phyloP scores from a whole-genome alignment of 345 rosid species.

The Aquilaria sinensis region DNA sequence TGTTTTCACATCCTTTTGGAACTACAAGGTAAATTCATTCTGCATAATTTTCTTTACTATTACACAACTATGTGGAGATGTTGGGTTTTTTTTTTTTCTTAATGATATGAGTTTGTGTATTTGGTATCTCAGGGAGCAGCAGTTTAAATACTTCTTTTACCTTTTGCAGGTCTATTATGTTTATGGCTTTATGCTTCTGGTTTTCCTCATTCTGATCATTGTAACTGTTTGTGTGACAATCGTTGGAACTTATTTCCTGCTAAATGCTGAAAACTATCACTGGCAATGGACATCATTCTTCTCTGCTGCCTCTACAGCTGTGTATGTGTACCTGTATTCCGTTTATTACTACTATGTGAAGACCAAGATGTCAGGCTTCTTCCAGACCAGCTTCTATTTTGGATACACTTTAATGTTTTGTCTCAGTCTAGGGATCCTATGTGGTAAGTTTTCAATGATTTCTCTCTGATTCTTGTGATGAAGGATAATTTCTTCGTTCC shows the following conservation, averaged over 20 bases:
- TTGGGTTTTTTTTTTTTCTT: background rate
- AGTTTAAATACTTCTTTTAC: background rate
- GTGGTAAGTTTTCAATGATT: constrained; percentile 47
- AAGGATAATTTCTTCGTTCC: too few relatives aligned
- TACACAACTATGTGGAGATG: too few relatives aligned
- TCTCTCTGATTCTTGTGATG: too few relatives aligned
- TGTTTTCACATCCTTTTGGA: constrained; percentile 97
- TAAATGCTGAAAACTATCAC: constrained; percentile 94
- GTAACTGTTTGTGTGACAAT: constrained; percentile 91
- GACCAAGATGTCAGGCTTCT: constrained; percentile 96
- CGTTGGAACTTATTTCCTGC: constrained; percentile 86
- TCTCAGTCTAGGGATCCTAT: constrained; percentile 88
- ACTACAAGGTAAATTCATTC: constrained; percentile 71
- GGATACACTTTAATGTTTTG: constrained; percentile 97
- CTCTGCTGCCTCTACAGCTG: constrained; percentile 94
- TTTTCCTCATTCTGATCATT: constrained; percentile 77
- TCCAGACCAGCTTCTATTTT: constrained; percentile 96
- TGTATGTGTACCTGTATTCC: constrained; percentile 87
- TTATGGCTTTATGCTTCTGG: constrained; percentile 87
- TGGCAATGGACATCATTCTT: constrained; percentile 98
- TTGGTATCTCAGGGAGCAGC: background rate
- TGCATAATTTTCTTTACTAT: background rate
- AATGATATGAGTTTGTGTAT: background rate
- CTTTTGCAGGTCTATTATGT: constrained; percentile 78
- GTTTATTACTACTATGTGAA: constrained; percentile 82